Percentiles rank a stretch among this genome's conserved stretches.
Evolutionary conservation across 2,329 filamentous ascomycete species (phyloP).

Genomic region (Celoporthe dispersa): DNA sequence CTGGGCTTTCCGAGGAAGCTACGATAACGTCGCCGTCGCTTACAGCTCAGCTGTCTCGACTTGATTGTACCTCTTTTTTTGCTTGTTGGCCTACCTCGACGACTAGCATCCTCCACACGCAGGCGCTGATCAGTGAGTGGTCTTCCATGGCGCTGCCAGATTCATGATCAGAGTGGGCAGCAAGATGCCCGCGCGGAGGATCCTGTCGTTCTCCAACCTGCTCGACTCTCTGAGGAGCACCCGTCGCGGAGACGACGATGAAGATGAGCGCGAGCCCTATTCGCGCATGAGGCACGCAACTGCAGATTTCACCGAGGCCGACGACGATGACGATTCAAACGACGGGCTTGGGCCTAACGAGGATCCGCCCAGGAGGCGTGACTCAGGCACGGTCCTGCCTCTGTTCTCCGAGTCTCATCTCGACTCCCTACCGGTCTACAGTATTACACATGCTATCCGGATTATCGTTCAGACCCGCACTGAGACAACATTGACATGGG

Average conservation of each 20-base stretch:
- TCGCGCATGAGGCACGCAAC: slow-evolving; percentile 56
- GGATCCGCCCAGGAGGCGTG: slow-evolving; percentile 36
- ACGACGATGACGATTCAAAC: slow-evolving; percentile 56
- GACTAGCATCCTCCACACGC: neutral
- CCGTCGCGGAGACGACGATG: slow-evolving; percentile 30
- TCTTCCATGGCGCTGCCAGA: slow-evolving; percentile 27
- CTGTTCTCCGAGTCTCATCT: slow-evolving; percentile 81
- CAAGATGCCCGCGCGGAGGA: slow-evolving; percentile 34
- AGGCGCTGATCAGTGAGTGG: neutral
- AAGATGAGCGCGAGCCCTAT: slow-evolving; percentile 38
- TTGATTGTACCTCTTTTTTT: neutral
- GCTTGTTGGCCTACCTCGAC: neutral
- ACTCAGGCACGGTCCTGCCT: slow-evolving; percentile 58
- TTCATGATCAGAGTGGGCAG: slow-evolving; percentile 33
- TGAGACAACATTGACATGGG: slow-evolving; percentile 92
- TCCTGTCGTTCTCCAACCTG: slow-evolving; percentile 39
- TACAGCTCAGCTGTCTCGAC: slow-evolving; percentile 1
- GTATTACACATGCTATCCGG: slow-evolving; percentile 86
- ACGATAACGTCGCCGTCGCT: neutral
- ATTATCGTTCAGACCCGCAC: slow-evolving; percentile 82
- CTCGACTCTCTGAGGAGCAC: slow-evolving; percentile 39
- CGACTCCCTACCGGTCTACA: slow-evolving; percentile 86
- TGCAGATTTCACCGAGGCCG: slow-evolving; percentile 68
- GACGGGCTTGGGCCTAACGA: slow-evolving; percentile 41
- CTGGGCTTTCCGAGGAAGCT: neutral